Evolutionary conservation across 371 early-diverging fungal species (phyloP).

Genomic region (Paraphysoderma sedebokerense): DNA sequence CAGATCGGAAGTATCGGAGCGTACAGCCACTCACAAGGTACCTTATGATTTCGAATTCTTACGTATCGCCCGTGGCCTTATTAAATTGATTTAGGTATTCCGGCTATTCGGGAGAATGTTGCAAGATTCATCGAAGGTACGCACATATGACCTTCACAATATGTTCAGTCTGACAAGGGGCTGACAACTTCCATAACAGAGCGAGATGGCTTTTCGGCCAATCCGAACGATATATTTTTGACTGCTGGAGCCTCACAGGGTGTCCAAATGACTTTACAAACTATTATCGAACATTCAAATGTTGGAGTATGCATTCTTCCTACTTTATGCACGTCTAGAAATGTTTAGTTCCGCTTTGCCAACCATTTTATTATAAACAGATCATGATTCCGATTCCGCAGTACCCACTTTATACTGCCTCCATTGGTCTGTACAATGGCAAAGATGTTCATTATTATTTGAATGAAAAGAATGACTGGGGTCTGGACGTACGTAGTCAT

Average conservation of each 20-base stretch:
- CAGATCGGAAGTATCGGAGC: slow-evolving; percentile 67
- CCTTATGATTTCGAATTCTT: slow-evolving; percentile 4
- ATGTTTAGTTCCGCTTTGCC: neutral
- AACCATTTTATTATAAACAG: slow-evolving; percentile 6
- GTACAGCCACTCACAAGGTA: slow-evolving; percentile 87
- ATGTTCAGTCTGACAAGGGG: neutral
- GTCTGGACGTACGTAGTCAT: slow-evolving; percentile 42
- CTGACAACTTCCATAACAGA: slow-evolving; percentile 7
- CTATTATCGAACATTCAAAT: slow-evolving; percentile 50
- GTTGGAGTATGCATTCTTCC: slow-evolving; percentile 39
- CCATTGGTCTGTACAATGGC: slow-evolving; percentile 61
- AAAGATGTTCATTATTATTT: slow-evolving; percentile 79
- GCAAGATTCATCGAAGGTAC: slow-evolving; percentile 56
- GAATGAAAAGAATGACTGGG: slow-evolving; percentile 71
- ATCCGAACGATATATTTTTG: slow-evolving; percentile 71
- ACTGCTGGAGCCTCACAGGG: slow-evolving; percentile 81
- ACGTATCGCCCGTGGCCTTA: neutral
- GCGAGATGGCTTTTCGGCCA: slow-evolving; percentile 71
- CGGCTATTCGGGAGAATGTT: slow-evolving; percentile 60
- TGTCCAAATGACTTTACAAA: slow-evolving; percentile 70
- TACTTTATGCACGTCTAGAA: neutral
- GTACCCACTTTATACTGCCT: slow-evolving; percentile 97
- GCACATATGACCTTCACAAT: neutral
- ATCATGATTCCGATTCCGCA: slow-evolving; percentile 97
- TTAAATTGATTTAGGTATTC: slow-evolving; percentile 19